Conservation (phyloP, 306 rosid species). For the Pterocarpus macrocarpus region DNA sequence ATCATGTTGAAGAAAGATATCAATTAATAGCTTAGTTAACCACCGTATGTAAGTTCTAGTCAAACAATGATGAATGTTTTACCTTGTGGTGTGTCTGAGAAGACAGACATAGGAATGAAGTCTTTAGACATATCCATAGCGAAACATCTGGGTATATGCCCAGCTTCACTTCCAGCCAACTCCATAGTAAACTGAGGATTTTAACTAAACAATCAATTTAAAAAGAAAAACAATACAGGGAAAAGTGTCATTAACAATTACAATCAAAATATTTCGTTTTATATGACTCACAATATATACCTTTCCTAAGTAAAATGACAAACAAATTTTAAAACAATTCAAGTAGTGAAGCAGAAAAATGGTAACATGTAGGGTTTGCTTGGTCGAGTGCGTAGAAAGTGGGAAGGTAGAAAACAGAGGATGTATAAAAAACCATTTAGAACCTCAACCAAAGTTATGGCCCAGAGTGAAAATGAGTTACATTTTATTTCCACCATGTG, state of each 20-base stretch:
- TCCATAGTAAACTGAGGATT: slow-evolving; percentile 85
- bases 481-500: not conserved
- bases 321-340: not conserved
- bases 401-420: no score
- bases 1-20: slow-evolving; percentile 6
- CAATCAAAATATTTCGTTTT: slow-evolving; percentile 27
- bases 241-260: slow-evolving; percentile 28
- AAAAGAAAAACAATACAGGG: slow-evolving; percentile 14
- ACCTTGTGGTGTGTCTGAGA: slow-evolving; percentile 87
- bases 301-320: not conserved
- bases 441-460: not conserved
- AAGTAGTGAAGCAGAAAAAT: not conserved
- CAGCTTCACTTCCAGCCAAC: slow-evolving; percentile 77
- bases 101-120: slow-evolving; percentile 78
- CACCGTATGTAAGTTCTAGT: not conserved
- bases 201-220: slow-evolving; percentile 47
- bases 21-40: slow-evolving; percentile 18
- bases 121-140: slow-evolving; percentile 76
- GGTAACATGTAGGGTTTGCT: not conserved
- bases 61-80: slow-evolving; percentile 23
- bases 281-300: not conserved
- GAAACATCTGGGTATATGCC: slow-evolving; percentile 63
- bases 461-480: not conserved
- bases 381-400: not conserved
- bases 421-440: no score